Conservation (phyloP, 2,329 filamentous ascomycete genomes). For the Nigrograna mackinnonii region DNA sequence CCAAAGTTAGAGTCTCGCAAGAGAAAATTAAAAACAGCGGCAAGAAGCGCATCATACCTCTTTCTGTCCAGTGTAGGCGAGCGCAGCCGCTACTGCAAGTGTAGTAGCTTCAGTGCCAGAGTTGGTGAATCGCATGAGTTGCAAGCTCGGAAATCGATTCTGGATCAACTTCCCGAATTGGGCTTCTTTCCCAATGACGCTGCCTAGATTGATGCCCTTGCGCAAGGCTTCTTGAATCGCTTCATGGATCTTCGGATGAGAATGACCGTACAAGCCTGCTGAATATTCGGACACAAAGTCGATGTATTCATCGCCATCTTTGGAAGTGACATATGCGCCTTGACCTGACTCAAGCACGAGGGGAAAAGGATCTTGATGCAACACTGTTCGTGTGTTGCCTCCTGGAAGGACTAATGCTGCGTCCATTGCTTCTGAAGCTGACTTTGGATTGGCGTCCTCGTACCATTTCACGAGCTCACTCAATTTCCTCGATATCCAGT, state of each 20-base stretch:
- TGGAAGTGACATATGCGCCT: slow-evolving; percentile 13
- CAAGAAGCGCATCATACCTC: no score
- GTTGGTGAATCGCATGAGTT: slow-evolving; percentile 8
- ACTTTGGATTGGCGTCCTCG: background rate
- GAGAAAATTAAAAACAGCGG: no score
- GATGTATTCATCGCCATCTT: slow-evolving; percentile 16
- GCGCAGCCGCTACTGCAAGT: slow-evolving; percentile 35
- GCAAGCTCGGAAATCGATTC: slow-evolving; percentile 5
- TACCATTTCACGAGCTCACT: background rate
- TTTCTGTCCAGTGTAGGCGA: slow-evolving; percentile 44
- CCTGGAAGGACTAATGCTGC: slow-evolving; percentile 25
- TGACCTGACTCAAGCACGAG: slow-evolving; percentile 20
- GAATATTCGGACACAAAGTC: slow-evolving; percentile 9
- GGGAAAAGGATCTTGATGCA: slow-evolving; percentile 31
- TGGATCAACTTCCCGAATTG: slow-evolving; percentile 1
- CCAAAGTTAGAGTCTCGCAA: background rate
- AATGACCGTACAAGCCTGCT: slow-evolving; percentile 10
- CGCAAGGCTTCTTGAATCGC: slow-evolving; percentile 1
- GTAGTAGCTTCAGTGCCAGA: slow-evolving; percentile 14
- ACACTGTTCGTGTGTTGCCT: slow-evolving; percentile 34
- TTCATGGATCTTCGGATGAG: slow-evolving; percentile 5
- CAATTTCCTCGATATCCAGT: background rate
- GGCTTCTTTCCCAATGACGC: slow-evolving; percentile 1
- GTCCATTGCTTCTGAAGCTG: slow-evolving; percentile 2
- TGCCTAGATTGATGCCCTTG: slow-evolving; percentile 6